phyloP scores from a whole-genome alignment of 768 basidiomycete genomes.

The Mrakia frigida region DNA sequence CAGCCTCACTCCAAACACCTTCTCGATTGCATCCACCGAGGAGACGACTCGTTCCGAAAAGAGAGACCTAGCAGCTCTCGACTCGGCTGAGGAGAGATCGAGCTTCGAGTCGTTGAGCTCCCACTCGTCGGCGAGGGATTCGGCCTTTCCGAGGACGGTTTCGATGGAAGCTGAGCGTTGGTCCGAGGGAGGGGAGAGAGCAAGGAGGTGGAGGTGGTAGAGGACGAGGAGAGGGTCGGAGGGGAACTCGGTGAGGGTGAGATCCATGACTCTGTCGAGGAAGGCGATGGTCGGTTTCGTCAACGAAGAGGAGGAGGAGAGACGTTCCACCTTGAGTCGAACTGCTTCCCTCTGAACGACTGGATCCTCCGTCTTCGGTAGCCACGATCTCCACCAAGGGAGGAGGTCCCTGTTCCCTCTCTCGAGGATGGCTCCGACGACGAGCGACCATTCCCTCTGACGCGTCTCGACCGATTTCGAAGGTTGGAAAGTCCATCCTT shows the following conservation, averaged over 20 bases:
- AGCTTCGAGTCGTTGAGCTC: neutral
- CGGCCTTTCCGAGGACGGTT: neutral
- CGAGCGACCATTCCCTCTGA: neutral
- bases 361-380: slow-evolving; percentile 5
- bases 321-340: neutral
- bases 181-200: neutral
- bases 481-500: neutral
- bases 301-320: neutral
- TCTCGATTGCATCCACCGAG: neutral
- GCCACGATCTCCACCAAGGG: neutral
- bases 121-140: neutral
- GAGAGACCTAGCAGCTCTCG: neutral
- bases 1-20: slow-evolving; percentile 9
- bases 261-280: neutral
- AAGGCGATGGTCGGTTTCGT: neutral
- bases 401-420: neutral
- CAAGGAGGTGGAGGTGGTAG: slow-evolving; percentile 10
- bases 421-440: slow-evolving; percentile 1
- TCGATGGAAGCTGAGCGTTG: neutral
- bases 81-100: neutral
- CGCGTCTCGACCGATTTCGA: neutral
- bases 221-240: neutral
- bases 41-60: neutral
- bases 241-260: neutral
- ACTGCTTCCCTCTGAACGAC: neutral